These are phyloP conservation scores for Priceomyces melissophilus DNA, from an alignment of 805 yeast genomes.

Conservation along the genomic window DNA sequence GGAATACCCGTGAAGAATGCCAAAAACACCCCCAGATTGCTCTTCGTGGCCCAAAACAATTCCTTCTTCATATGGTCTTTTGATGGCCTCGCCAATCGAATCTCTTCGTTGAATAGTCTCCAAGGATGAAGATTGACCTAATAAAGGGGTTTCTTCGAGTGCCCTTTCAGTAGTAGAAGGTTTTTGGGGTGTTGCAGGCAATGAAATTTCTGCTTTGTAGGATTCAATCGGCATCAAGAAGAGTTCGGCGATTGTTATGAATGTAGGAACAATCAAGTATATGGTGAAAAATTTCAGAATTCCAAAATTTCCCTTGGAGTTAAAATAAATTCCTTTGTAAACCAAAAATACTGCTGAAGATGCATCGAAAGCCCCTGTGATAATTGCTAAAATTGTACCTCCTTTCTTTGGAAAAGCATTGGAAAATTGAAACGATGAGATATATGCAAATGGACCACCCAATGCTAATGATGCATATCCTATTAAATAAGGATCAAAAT, in stretches of 20 bases:
- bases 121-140: slow-evolving; percentile 7
- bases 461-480: slow-evolving; percentile 54
- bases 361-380: slow-evolving; percentile 60
- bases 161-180: slow-evolving; percentile 1
- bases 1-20: slow-evolving; percentile 52
- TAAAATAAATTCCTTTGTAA: slow-evolving; percentile 40
- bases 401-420: slow-evolving; percentile 53
- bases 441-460: slow-evolving; percentile 57
- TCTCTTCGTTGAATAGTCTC: slow-evolving; percentile 37
- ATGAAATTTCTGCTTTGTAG: slow-evolving; percentile 37
- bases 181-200: slow-evolving; percentile 16
- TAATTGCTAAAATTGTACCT: slow-evolving; percentile 49
- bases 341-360: slow-evolving; percentile 53
- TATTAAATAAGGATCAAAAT: slow-evolving; percentile 48
- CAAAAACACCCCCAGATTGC: slow-evolving; percentile 46
- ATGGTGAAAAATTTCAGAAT: slow-evolving; percentile 44
- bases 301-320: slow-evolving; percentile 31
- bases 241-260: slow-evolving; percentile 45
- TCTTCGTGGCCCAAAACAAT: slow-evolving; percentile 40
- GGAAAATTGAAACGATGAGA: slow-evolving; percentile 55
- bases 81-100: slow-evolving; percentile 55
- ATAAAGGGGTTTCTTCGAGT: slow-evolving; percentile 24
- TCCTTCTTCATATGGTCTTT: slow-evolving; percentile 45
- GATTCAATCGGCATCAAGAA: slow-evolving; percentile 49
- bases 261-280: slow-evolving; percentile 47